Evolutionary conservation across 2,329 filamentous ascomycete genomes (phyloP).

Genomic region (Nemania sp.): DNA sequence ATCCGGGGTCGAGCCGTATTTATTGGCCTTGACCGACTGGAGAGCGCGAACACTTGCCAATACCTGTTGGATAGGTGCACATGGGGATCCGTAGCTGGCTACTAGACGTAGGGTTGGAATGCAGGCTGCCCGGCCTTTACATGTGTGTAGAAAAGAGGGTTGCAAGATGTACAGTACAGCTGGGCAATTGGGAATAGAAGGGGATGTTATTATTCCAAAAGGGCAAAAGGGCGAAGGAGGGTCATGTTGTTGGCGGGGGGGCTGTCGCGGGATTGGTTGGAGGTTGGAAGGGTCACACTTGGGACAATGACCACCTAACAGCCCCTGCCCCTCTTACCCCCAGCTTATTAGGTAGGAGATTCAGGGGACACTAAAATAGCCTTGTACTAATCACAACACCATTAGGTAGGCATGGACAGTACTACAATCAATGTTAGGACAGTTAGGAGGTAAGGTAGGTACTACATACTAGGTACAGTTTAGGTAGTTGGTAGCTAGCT

Average conservation of each 20-base stretch:
- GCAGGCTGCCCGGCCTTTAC: conserved; percentile 17
- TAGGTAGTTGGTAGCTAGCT: neutral
- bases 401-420: neutral
- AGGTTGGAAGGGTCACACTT: conserved; percentile 25
- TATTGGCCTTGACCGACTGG: conserved; percentile 19
- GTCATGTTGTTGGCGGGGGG: conserved; percentile 36
- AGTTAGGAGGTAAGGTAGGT: no score
- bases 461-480: neutral
- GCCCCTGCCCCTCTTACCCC: conserved; percentile 30
- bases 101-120: conserved; percentile 28
- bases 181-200: conserved; percentile 38
- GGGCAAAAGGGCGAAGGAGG: conserved; percentile 39
- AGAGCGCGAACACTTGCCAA: conserved; percentile 23
- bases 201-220: conserved; percentile 40
- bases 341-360: conserved; percentile 26
- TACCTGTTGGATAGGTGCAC: conserved; percentile 22
- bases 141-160: conserved; percentile 31
- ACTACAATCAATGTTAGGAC: no score
- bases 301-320: conserved; percentile 26
- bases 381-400: neutral
- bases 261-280: conserved; percentile 37
- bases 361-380: conserved; percentile 13
- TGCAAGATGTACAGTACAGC: conserved; percentile 27
- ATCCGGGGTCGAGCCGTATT: conserved; percentile 15
- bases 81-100: conserved; percentile 25